A percentile compares a stretch with the other conserved stretches of the same genome.
Conservation (phyloP, 441 rosid species). For the Euphorbia schlechtendalii region DNA sequence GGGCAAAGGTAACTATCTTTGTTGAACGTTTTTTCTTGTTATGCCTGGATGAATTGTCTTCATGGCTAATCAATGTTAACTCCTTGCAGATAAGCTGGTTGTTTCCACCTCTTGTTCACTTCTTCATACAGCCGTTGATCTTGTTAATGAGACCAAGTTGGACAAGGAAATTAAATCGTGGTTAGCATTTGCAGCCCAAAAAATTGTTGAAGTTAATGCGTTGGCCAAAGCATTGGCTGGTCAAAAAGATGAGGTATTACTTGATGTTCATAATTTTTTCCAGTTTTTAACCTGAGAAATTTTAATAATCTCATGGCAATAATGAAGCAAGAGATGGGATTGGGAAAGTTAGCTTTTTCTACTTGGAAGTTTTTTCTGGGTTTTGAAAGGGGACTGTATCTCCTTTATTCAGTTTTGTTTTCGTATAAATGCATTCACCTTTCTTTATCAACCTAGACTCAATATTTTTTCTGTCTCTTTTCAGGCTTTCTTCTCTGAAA, state of each 20-base stretch:
- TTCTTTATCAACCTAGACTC: too few species aligned
- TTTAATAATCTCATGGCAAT: not conserved
- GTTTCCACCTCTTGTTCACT: conserved; percentile 96
- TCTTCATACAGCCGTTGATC: conserved; percentile 93
- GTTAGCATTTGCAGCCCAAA: conserved; percentile 98
- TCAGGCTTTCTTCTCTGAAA: too few species aligned
- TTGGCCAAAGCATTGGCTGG: conserved; percentile 89
- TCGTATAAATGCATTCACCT: too few species aligned
- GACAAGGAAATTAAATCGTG: conserved; percentile 86
- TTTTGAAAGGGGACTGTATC: too few species aligned
- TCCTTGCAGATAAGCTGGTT: conserved; percentile 68
- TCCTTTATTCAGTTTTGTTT: too few species aligned
- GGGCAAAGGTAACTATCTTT: conserved; percentile 59
- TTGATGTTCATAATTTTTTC: not conserved
- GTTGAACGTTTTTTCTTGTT: not conserved
- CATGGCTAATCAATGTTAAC: not conserved
- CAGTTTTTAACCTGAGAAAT: not conserved
- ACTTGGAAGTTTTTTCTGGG: too few species aligned
- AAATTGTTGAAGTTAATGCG: conserved; percentile 86
- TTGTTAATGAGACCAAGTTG: conserved; percentile 77
- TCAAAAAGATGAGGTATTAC: conserved; percentile 63
- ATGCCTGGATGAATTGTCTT: not conserved
- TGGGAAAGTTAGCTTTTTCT: not conserved
- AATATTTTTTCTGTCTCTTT: too few species aligned
- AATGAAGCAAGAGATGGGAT: not conserved